Evolutionary conservation across 2,329 filamentous ascomycete species (phyloP).

Genomic region (Chaetomiaceae sp.): DNA sequence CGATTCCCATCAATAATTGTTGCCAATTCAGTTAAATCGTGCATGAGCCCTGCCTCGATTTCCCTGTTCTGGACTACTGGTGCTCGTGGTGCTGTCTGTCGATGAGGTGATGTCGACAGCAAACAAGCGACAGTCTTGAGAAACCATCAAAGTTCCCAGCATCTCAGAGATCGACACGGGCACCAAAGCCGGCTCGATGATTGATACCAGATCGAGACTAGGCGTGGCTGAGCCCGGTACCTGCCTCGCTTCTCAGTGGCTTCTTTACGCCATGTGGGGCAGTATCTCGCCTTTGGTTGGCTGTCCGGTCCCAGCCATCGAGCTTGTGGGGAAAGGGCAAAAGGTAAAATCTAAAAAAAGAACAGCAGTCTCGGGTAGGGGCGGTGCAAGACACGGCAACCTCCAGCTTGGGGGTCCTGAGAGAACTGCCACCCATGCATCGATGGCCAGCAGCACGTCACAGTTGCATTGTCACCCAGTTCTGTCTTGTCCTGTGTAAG

Average conservation of each 20-base stretch:
- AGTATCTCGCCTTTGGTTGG: background rate
- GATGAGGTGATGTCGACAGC: too few species aligned
- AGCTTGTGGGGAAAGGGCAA: slow-evolving; percentile 19
- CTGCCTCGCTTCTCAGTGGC: slow-evolving; percentile 10
- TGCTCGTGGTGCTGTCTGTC: too few species aligned
- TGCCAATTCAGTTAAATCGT: too few species aligned
- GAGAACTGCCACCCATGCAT: slow-evolving; percentile 12
- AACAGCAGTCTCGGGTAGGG: slow-evolving; percentile 19
- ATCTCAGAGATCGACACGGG: slow-evolving; percentile 11
- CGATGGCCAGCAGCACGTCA: slow-evolving; percentile 5
- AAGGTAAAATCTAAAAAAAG: slow-evolving; percentile 31
- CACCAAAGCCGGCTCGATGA: slow-evolving; percentile 15
- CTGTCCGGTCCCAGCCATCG: too few species aligned
- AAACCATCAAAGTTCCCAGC: slow-evolving; percentile 15
- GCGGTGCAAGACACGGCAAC: slow-evolving; percentile 28
- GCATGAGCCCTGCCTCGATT: too few species aligned
- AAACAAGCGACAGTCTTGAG: background rate
- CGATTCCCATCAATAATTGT: too few species aligned
- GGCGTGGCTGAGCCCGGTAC: slow-evolving; percentile 23
- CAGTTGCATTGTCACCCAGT: slow-evolving; percentile 1
- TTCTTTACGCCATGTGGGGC: slow-evolving; percentile 22
- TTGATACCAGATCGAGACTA: slow-evolving; percentile 19
- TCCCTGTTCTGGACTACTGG: too few species aligned
- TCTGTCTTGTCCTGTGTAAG: background rate
- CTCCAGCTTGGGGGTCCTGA: slow-evolving; percentile 22